Evolutionary conservation across 148 eudicot species (phyloP).

Genomic region (Cornus kousa): DNA sequence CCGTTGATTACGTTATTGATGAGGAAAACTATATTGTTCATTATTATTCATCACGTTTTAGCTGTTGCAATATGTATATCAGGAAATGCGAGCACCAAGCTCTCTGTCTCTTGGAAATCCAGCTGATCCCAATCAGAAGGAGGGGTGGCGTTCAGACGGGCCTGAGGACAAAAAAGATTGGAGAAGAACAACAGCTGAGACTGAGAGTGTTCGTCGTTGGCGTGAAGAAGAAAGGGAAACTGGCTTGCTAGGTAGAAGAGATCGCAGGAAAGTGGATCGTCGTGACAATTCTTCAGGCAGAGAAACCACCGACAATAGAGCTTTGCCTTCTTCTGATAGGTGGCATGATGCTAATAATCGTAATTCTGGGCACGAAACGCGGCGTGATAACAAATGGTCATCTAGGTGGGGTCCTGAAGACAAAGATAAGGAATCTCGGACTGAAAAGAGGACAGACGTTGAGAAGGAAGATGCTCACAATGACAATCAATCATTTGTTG

Average conservation of each 20-base stretch:
- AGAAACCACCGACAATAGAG: constrained; percentile 60
- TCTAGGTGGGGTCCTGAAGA: constrained; percentile 97
- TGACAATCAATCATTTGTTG: constrained; percentile 49
- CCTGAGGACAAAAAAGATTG: constrained; percentile 81
- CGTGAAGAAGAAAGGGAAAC: constrained; percentile 99
- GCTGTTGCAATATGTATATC: constrained; percentile 12
- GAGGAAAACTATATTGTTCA: background rate
- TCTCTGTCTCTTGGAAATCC: constrained; percentile 79
- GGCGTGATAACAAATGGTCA: constrained; percentile 93
- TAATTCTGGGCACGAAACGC: constrained; percentile 55
- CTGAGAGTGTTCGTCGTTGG: constrained; percentile 87
- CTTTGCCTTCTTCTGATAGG: constrained; percentile 62
- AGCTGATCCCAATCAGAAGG: constrained; percentile 66
- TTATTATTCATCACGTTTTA: background rate
- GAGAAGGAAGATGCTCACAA: constrained; percentile 71
- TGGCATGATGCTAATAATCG: constrained; percentile 71
- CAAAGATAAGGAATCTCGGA: constrained; percentile 75
- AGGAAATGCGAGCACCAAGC: constrained; percentile 84
- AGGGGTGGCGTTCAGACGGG: constrained; percentile 44
- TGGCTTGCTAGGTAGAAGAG: constrained; percentile 91
- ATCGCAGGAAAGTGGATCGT: constrained; percentile 78
- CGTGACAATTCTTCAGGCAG: constrained; percentile 67
- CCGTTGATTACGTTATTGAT: background rate
- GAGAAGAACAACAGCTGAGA: constrained; percentile 64
- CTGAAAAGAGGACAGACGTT: constrained; percentile 60